Base-by-base conservation (phyloP, 352 stramenopile species). In the Peronospora farinosa region DNA sequence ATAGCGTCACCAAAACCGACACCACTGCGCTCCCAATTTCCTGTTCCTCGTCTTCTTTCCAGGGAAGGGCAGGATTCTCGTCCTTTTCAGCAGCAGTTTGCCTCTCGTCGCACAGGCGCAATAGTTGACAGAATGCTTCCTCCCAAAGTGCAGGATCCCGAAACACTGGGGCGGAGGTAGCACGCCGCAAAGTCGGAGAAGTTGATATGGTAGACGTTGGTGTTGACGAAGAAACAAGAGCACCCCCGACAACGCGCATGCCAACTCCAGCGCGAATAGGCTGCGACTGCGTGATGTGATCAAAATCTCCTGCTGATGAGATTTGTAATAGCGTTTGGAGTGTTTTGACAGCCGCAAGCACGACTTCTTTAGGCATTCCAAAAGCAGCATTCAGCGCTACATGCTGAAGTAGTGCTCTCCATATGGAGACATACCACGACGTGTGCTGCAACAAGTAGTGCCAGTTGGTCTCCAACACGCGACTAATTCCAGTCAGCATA, bases 401-500 rank as follows among this genome's bases (percentile, higher is more conserved):
- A 40, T 86, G 74, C 12, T 65, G 44, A 10, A 93, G 60, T 32
- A 93, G 33, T 30, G 83, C 58, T 13, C 56, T 59, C 82, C 82
- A 93, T 19, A 91, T 74, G 10, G 25, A 47, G 7, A 63, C 50
- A 58, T 90, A 77, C 82, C 82, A 93, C 27, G 67, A 48, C 2
- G 65, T 52, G 41, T 88, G 70, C 10, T 69, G 60, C 10, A 88
- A 52, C 48, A 93, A 37, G 52, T 74, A 71, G 25, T 82, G 72
- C 64, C 74, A 85, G 27, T 93, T 89, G 0, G 77, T 90, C 57
- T 91, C 85, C 12, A 98, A 72, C 1, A 98, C 87, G 46, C 96
- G 84, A 53, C 87, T 95, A 27, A 98, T 79, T 10, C 95, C 96
- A 31, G 92, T 86, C 35, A 99, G 73, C 55, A 96, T 84, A 15